Evolutionary conservation across 495 filamentous ascomycete species (phyloP).

Genomic region (Hypoxylon crocopeplum): DNA sequence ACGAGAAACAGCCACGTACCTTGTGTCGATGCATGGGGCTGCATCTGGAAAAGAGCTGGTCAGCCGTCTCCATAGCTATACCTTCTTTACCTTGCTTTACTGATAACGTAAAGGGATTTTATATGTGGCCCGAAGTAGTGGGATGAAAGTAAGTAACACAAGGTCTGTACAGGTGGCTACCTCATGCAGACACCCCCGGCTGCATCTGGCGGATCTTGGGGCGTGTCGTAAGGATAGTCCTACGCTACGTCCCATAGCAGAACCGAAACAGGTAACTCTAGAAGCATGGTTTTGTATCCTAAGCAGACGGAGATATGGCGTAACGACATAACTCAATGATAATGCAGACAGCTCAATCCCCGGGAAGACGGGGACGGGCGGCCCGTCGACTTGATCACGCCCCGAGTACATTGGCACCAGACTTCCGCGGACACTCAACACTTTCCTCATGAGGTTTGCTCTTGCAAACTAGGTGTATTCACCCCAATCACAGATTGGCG

Average conservation of each 20-base stretch:
- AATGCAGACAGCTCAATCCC: background rate
- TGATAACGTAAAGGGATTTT: too few relatives aligned
- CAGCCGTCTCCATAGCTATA: background rate
- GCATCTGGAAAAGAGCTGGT: conserved; percentile 17
- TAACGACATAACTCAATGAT: background rate
- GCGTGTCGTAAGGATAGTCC: conserved; percentile 16
- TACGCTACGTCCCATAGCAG: conserved; percentile 8
- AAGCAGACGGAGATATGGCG: background rate
- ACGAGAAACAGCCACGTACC: conserved; percentile 27
- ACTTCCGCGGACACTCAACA: background rate
- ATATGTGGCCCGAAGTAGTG: too few relatives aligned
- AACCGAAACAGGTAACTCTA: background rate
- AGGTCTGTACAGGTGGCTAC: conserved; percentile 1
- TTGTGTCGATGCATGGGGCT: conserved; percentile 24
- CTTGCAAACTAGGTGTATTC: conserved; percentile 10
- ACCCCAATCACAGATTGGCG: conserved; percentile 15
- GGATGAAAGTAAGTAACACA: background rate
- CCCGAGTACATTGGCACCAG: background rate
- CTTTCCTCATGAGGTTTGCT: conserved; percentile 16
- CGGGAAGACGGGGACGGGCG: background rate
- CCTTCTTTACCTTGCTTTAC: too few relatives aligned
- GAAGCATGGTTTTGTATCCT: background rate
- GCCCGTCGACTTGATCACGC: conserved; percentile 1
- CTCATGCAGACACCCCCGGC: background rate
- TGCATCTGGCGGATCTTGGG: conserved; percentile 29